Evolutionary conservation across 2,329 filamentous ascomycete species (phyloP).

Genomic region (Diaporthe batatas): DNA sequence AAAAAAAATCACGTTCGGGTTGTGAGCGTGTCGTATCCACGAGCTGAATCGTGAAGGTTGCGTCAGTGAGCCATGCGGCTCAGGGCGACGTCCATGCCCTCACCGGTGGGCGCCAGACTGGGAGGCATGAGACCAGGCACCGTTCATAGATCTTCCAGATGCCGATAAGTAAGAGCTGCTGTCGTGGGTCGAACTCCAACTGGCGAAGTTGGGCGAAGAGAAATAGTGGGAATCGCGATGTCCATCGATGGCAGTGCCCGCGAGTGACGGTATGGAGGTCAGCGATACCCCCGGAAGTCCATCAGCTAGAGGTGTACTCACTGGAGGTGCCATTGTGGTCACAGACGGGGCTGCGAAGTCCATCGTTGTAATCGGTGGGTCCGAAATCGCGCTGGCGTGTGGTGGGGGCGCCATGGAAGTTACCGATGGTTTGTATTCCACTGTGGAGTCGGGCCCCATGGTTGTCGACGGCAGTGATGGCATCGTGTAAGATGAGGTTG

Average conservation of each 20-base stretch:
- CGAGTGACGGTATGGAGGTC: constrained; percentile 37
- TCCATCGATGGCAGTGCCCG: constrained; percentile 32
- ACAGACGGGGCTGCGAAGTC: constrained; percentile 36
- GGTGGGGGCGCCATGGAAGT: constrained; percentile 33
- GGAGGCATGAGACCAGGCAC: constrained; percentile 35
- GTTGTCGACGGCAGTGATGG: constrained; percentile 28
- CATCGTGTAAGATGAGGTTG: constrained; percentile 37
- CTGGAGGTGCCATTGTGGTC: constrained; percentile 38
- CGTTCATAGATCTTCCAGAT: constrained; percentile 33
- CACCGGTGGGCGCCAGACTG: constrained; percentile 18
- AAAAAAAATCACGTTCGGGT: neutral
- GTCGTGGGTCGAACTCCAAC: constrained; percentile 29
- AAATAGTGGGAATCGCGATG: constrained; percentile 34
- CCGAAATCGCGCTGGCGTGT: constrained; percentile 22
- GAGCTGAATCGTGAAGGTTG: neutral
- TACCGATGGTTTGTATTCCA: constrained; percentile 32
- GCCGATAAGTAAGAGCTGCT: constrained; percentile 31
- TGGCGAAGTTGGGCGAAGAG: constrained; percentile 32
- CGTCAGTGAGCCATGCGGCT: neutral
- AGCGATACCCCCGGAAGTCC: constrained; percentile 23
- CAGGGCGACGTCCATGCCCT: neutral
- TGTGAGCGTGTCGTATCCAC: neutral
- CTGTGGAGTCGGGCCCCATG: constrained; percentile 12
- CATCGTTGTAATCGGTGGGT: constrained; percentile 37
- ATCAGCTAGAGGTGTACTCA: constrained; percentile 34